Conservation (phyloP, 495 filamentous ascomycete genomes). For the Clohesyomyces aquaticus region DNA sequence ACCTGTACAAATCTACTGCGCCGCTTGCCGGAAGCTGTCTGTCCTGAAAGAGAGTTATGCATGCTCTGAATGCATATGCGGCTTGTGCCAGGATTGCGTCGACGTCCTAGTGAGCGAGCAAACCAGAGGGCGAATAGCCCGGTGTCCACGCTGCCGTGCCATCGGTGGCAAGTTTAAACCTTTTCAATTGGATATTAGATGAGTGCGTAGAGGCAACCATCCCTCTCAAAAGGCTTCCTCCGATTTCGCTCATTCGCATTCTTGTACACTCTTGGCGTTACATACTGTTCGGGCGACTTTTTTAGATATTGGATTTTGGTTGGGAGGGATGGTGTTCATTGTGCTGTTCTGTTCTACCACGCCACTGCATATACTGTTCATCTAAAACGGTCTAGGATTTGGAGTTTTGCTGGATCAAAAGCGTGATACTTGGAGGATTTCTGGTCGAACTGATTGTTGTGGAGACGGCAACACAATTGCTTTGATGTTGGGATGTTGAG, state of each 20-base stretch:
- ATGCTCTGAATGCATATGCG: slow-evolving; percentile 93
- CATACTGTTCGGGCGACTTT: not conserved
- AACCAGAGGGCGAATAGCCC: slow-evolving; percentile 54
- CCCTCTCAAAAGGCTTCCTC: not conserved
- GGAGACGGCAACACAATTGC: too few relatives aligned
- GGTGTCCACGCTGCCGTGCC: slow-evolving; percentile 68
- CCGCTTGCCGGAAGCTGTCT: slow-evolving; percentile 74
- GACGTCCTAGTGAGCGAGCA: slow-evolving; percentile 68
- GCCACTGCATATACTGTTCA: too few relatives aligned
- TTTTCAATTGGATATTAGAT: slow-evolving; percentile 68
- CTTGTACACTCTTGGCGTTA: not conserved
- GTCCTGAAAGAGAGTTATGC: slow-evolving; percentile 80
- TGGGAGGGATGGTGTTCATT: not conserved
- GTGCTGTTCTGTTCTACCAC: too few relatives aligned
- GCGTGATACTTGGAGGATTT: too few relatives aligned
- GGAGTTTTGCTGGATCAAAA: too few relatives aligned
- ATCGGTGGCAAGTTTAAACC: slow-evolving; percentile 71
- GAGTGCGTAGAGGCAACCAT: slow-evolving; percentile 25
- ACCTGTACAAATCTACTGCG: slow-evolving; percentile 84
- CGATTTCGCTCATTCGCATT: not conserved
- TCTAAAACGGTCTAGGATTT: too few relatives aligned
- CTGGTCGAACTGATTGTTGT: too few relatives aligned
- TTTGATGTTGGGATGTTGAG: too few relatives aligned
- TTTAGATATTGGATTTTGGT: not conserved
- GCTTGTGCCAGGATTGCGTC: slow-evolving; percentile 83